Base-by-base conservation (phyloP, 176 grass and related monocot species). In the Thinopyrum elongatum region DNA sequence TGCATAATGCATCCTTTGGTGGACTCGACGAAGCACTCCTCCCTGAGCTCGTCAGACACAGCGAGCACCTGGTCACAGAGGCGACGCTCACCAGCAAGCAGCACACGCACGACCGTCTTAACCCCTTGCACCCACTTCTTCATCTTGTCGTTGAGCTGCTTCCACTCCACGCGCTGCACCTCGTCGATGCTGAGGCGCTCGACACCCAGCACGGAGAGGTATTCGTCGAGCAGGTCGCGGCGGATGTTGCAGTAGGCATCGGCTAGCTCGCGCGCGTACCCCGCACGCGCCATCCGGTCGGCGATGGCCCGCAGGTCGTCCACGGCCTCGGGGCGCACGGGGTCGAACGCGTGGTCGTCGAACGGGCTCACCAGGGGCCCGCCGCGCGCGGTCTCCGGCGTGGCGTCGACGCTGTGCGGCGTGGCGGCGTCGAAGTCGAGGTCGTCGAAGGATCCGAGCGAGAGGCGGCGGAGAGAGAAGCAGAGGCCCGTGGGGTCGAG, bases 171-270 rank as follows among this genome's bases (percentile, higher is more conserved):
- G 72, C 86, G 86, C 83, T 94, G 96, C 27, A 98, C 96, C 66
- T 98, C 96, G 83, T 98, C 96, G 34, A 98, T 98, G 90, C 96
- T 98, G 47, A 95, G 86, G 86, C 96, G 86, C 83, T 95, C 96
- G 21, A 98, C 88, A 14, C 96, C 93, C 21, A 98, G 93, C 59
- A 94, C 84, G 26, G 91, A 89, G 79, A 98, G 93, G 84, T 86
- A 95, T 84, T 98, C 96, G 71, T 95, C 91, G 30, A 95, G 89
- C 63, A 95, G 89, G 72, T 98, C 96, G 38, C 94, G 88, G 1
- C 93, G 89, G 78, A 98, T 83, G 34, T 70, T 72, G 33, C 93
- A 95, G 77, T 95, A 98, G 15, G 93, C 91, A 30, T 95, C 91
- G 7, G 80, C 91, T 42, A 95, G 93, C 89, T 98, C 96, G 67